phyloP scores from a whole-genome alignment of 1,284 basidiomycete genomes.

The Microbotryum lychnidis-dioicae region DNA sequence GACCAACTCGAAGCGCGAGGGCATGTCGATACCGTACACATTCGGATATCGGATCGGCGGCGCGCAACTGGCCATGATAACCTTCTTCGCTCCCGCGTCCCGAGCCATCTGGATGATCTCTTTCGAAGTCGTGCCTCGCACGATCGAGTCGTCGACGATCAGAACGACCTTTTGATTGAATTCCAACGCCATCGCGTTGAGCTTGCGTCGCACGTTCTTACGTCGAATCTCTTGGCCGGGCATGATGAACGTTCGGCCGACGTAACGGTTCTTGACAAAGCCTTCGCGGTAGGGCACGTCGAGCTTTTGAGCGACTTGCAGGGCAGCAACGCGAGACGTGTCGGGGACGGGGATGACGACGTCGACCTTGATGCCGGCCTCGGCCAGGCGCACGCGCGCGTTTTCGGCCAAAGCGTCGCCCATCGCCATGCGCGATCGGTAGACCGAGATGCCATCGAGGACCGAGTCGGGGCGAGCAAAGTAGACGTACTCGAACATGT shows the following conservation, averaged over 20 bases:
- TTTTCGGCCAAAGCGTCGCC: slow-evolving; percentile 80
- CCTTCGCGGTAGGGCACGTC: slow-evolving; percentile 92
- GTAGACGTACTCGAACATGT: slow-evolving; percentile 99
- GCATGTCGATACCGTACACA: slow-evolving; percentile 99
- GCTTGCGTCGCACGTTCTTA: slow-evolving; percentile 91
- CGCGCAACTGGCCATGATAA: slow-evolving; percentile 94
- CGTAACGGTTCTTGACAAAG: slow-evolving; percentile 98
- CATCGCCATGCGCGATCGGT: slow-evolving; percentile 98
- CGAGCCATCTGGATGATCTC: slow-evolving; percentile 99
- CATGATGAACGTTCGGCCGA: slow-evolving; percentile 99
- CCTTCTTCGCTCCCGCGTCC: slow-evolving; percentile 95
- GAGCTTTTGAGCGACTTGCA: slow-evolving; percentile 89
- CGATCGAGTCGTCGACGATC: slow-evolving; percentile 97
- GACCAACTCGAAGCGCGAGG: slow-evolving; percentile 85
- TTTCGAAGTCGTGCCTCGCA: slow-evolving; percentile 95
- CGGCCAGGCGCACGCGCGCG: slow-evolving; percentile 17
- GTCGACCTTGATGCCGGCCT: slow-evolving; percentile 59
- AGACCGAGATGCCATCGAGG: slow-evolving; percentile 93
- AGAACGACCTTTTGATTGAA: slow-evolving; percentile 88
- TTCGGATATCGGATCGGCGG: slow-evolving; percentile 92
- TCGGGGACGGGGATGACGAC: slow-evolving; percentile 99
- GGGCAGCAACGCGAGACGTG: slow-evolving; percentile 88
- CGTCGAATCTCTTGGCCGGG: slow-evolving; percentile 89
- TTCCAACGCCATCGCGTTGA: slow-evolving; percentile 99
- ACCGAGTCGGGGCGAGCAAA: slow-evolving; percentile 97